phyloP scores from a whole-genome alignment of 2,329 filamentous ascomycete genomes.

The Sphaerulina musiva region DNA sequence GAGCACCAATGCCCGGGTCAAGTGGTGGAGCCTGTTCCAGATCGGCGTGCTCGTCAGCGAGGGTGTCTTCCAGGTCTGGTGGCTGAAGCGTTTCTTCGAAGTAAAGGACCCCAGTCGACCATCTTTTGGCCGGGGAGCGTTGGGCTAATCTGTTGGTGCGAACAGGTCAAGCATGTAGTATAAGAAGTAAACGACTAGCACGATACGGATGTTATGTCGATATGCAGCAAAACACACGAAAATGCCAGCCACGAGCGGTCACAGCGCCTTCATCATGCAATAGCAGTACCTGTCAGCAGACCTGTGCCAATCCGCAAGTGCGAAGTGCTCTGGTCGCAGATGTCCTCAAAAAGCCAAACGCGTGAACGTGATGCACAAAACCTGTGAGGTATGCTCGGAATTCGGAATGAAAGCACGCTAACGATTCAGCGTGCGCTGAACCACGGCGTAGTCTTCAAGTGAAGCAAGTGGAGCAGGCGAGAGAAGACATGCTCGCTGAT shows the following conservation, averaged over 20 bases:
- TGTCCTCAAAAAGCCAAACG: too few relatives aligned
- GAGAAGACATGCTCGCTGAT: not conserved
- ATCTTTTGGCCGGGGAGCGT: conserved; percentile 26
- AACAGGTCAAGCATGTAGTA: conserved; percentile 38
- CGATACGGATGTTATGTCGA: conserved; percentile 6
- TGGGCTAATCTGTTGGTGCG: conserved; percentile 25
- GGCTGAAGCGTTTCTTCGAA: conserved; percentile 78
- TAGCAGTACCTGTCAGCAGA: not conserved
- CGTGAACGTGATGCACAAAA: too few relatives aligned
- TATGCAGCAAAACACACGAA: conserved; percentile 12
- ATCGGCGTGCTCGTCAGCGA: conserved; percentile 81
- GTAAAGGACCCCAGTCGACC: conserved; percentile 29
- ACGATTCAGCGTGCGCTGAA: not conserved
- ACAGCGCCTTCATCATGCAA: not conserved
- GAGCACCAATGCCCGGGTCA: conserved; percentile 93
- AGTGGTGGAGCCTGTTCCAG: conserved; percentile 99
- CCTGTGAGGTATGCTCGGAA: too few relatives aligned
- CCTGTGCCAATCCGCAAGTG: not conserved
- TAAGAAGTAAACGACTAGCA: conserved; percentile 17
- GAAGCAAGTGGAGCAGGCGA: not conserved
- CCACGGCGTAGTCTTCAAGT: not conserved
- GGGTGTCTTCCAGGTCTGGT: conserved; percentile 98
- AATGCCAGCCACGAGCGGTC: conserved; percentile 1
- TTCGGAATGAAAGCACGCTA: too few relatives aligned
- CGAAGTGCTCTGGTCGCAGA: too few relatives aligned